Conservation (phyloP, 2,329 filamentous ascomycete genomes). For the Trichoderma semiorbis region DNA sequence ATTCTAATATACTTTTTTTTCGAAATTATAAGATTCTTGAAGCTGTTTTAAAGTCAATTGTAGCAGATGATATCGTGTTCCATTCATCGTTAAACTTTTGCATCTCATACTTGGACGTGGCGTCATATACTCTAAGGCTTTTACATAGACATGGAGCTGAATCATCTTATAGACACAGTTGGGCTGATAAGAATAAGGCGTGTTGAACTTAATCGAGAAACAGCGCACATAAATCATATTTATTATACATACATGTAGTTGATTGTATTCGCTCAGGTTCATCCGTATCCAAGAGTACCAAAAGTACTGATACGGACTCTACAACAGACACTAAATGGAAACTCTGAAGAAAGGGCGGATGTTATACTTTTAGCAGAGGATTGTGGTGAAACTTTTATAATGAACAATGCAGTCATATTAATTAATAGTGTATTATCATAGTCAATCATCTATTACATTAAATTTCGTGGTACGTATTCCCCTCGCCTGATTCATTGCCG, state of each 20-base stretch:
- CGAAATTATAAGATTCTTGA: not conserved
- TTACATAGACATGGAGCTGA: not conserved
- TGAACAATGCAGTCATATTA: not conserved
- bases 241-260: not conserved
- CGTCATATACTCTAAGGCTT: not conserved
- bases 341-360: not conserved
- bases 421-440: not conserved
- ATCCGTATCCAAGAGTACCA: not conserved
- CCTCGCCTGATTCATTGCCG: not conserved
- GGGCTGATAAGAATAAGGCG: not conserved
- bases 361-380: not conserved
- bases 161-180: not conserved
- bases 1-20: not conserved
- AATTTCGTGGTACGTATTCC: not conserved
- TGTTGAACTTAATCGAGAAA: not conserved
- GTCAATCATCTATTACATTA: not conserved
- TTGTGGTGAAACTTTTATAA: not conserved
- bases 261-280: not conserved
- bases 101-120: not conserved
- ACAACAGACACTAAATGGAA: not conserved
- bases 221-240: not conserved
- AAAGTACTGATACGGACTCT: not conserved
- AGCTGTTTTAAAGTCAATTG: not conserved
- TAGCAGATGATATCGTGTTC: not conserved
- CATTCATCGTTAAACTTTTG: not conserved